A percentile compares a stretch with the other conserved stretches of the same genome.
These are phyloP conservation scores for Epichloe elymi DNA, from an alignment of 2,329 filamentous ascomycete genomes.

Conservation along the genomic window DNA sequence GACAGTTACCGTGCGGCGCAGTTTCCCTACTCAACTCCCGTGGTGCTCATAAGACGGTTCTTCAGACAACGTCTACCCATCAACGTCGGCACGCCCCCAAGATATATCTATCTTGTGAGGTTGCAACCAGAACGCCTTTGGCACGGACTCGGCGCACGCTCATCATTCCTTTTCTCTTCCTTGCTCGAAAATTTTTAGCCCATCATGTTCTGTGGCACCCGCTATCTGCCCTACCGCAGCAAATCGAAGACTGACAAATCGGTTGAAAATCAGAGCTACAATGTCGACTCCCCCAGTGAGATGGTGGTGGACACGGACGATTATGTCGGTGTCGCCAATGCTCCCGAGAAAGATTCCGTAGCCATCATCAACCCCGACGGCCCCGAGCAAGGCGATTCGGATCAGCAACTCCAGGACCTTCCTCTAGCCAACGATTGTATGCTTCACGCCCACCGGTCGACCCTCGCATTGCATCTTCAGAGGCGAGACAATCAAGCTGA, in stretches of 20 bases:
- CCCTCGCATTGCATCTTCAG: neutral
- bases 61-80: neutral
- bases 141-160: neutral
- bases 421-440: conserved; percentile 41
- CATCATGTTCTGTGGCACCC: conserved; percentile 12
- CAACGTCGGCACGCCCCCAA: neutral
- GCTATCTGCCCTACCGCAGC: conserved; percentile 9
- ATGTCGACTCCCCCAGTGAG: conserved; percentile 39
- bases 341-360: conserved; percentile 37
- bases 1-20: neutral
- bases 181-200: conserved; percentile 2
- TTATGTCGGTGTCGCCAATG: conserved; percentile 36
- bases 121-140: neutral
- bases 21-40: neutral
- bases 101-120: neutral
- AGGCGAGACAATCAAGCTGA: neutral
- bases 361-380: conserved; percentile 42
- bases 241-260: conserved; percentile 14
- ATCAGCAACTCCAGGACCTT: conserved; percentile 31
- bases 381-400: conserved; percentile 30
- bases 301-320: conserved; percentile 44
- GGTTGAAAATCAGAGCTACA: conserved; percentile 30
- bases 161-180: conserved; percentile 7
- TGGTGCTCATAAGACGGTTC: neutral
- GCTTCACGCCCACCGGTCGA: conserved; percentile 14